Base-by-base conservation (phyloP, 2,329 filamentous ascomycete species). In the Microdochium nivale region DNA sequence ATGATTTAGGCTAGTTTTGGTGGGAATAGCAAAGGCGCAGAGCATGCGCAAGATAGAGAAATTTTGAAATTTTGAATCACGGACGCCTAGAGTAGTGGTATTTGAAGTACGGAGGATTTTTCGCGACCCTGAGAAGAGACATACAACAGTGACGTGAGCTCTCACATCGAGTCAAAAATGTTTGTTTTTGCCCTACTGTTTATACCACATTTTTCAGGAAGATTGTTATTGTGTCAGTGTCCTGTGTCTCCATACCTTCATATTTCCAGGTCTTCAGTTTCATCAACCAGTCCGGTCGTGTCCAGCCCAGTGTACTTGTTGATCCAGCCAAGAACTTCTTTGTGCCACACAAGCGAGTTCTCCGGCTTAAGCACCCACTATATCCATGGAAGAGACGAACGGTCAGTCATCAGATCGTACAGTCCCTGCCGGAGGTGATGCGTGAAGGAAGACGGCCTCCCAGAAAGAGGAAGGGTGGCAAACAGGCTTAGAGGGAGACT, bases 311-410 rank as follows among this genome's bases (percentile, higher is more conserved):
- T 76, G 58, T 80, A 82, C 62, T 82, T 78, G 60, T 84, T 85
- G 56, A 85, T 84, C 83, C 88, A 96, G 52, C 81, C 81, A 27
- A 96, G 64, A 16, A 97, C 90, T 53, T 90, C 87, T 52, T 80
- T 80, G 62, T 97, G 90, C 94, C 94, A 97, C 21, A 95, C 78
- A 19, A 96, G 72, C 3, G 84, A 87, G 67, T 97, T 97, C 69
- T 96, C 92, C 0, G 87, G 88, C 65, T 96, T 95, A 51, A 96
- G 64, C 3, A 96, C 90, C 89, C 89, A 85, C 80, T 83, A 25
- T n/a, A 54, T 53, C 13, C n/a, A 35, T 24, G 16, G 35, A 5
- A 40, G 4, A 40, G 7, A 40, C 40, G 7, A 23, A 21, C 13
- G 3, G 40, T 30, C 30, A 48, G 21, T 24, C 53, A 44, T 44